Base-by-base conservation (phyloP, 805 yeast genomes). In the Saccharomyces paradoxus region DNA sequence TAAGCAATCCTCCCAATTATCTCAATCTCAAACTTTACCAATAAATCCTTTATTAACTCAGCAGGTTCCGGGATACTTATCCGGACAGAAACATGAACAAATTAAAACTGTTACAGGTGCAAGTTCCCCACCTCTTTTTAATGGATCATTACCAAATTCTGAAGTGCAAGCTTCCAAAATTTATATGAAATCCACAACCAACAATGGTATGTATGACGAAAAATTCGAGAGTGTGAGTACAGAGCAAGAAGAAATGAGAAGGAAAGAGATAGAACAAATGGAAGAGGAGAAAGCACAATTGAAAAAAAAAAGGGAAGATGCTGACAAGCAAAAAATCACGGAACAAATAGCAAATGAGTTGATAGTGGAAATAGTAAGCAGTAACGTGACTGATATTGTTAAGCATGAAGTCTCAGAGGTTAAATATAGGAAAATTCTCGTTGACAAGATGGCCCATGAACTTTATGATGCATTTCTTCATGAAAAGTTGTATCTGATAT, bases 391-490 rank as follows among this genome's bases (percentile, higher is more conserved):
- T 13, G 28, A 47, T 7, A 22, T 26, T 14, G 32, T 54, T n/a
- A 17, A 37, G 22, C 5, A 9, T 17, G 28, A 37, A 14, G 3
- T 53, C 7, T 49, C 56, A 37, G 46, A 51, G 26, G 50, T 41
- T n/a, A 47, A n/a, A 12, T 24, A 28, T 27, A 53, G 59, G 48
- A 49, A 50, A 5, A n/a, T 31, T 4, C 21, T 57, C 29, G 65
- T 82, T 2, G 64, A 74, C 0, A 55, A 68, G 0, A 68, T 84
- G n/a, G 63, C 83, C 1, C 61, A 67, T 0, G 87, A 82, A 46
- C 64, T 87, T 1, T 85, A 73, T 57, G 63, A 67, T 17, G 87
- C 91, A 0, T 84, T 87, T 60, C 62, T 87, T 46, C 75, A 79
- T 48, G 91, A 86, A 58, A 73, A 78, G 41, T 63, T 80, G 0